These are phyloP conservation scores for Aurantiochytrium sp. DNA, from an alignment of 108 stramenopile species.

Conservation along the genomic window DNA sequence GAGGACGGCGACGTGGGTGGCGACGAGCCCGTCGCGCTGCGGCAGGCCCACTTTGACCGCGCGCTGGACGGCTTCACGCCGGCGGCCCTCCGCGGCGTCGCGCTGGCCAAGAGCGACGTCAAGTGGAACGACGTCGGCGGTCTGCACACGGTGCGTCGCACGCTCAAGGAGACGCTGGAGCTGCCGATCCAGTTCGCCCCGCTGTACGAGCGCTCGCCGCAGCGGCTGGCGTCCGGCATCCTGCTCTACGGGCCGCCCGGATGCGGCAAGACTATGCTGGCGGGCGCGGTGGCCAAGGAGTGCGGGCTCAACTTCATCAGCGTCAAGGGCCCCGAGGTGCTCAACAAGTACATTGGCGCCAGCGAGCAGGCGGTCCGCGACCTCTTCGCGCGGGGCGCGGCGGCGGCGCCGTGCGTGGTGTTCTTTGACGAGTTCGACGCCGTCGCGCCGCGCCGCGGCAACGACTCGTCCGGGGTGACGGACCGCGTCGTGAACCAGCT, in stretches of 20 bases:
- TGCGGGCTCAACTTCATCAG: constrained; percentile 77
- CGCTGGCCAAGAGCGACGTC: neutral
- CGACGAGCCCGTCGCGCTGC: neutral
- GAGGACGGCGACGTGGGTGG: neutral
- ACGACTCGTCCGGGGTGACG: constrained; percentile 91
- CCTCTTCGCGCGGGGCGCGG: constrained; percentile 75
- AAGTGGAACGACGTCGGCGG: constrained; percentile 58
- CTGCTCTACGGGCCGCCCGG: constrained; percentile 94
- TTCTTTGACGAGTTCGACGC: constrained; percentile 95
- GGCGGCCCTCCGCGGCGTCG: constrained; percentile 32
- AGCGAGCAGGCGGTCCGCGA: constrained; percentile 89
- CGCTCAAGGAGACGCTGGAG: constrained; percentile 41
- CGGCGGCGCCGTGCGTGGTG: constrained; percentile 81
- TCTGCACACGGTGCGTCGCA: constrained; percentile 37
- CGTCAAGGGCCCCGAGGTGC: constrained; percentile 88
- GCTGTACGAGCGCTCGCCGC: constrained; percentile 40
- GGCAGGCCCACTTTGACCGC: constrained; percentile 31
- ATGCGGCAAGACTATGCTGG: constrained; percentile 78
- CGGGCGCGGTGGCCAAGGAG: constrained; percentile 75
- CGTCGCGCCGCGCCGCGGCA: constrained; percentile 83
- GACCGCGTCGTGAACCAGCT: constrained; percentile 97
- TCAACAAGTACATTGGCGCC: constrained; percentile 94
- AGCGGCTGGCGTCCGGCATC: constrained; percentile 81
- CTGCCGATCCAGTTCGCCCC: constrained; percentile 44
- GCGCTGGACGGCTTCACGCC: constrained; percentile 42